Evolutionary conservation across 257 asterid species (phyloP).

Genomic region (Solanum ahanhuiri): DNA sequence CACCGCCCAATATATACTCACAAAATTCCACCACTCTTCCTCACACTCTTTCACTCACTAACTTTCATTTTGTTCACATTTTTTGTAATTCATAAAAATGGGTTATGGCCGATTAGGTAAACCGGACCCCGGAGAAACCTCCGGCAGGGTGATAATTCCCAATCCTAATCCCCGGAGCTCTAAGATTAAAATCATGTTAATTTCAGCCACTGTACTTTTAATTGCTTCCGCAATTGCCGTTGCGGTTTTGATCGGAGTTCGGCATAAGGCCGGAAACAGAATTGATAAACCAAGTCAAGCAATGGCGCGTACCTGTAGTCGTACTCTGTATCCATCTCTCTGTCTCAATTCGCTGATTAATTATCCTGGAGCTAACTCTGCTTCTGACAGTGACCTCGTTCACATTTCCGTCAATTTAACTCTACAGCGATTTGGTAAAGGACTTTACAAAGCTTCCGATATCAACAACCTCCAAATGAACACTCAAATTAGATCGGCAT

Average conservation of each 20-base stretch:
- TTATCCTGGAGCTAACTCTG: conserved; percentile 68
- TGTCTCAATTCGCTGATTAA: conserved; percentile 60
- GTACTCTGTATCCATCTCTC: conserved; percentile 50
- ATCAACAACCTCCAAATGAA: conserved; percentile 56
- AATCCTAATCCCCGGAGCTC: conserved; percentile 13
- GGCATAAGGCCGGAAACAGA: conserved; percentile 13
- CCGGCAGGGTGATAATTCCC: conserved; percentile 15
- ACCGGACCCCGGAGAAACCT: conserved; percentile 21
- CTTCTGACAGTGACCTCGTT: conserved; percentile 72
- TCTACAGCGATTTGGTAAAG: conserved; percentile 50
- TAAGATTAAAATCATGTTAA: conserved; percentile 36
- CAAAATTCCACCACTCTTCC: background rate
- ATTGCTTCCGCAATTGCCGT: conserved; percentile 48
- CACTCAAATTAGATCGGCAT: conserved; percentile 60
- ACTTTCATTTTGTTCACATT: background rate
- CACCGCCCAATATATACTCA: background rate
- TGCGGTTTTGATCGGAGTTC: conserved; percentile 25
- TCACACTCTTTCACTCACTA: background rate
- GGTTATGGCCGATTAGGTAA: conserved; percentile 50
- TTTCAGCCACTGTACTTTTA: conserved; percentile 38
- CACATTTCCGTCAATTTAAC: conserved; percentile 89
- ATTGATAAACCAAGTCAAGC: conserved; percentile 51
- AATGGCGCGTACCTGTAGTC: conserved; percentile 61
- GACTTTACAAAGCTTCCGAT: conserved; percentile 50
- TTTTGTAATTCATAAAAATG: conserved; percentile 14